Conservation (phyloP, 805 yeast species). For the Wickerhamiella sorbophila region DNA sequence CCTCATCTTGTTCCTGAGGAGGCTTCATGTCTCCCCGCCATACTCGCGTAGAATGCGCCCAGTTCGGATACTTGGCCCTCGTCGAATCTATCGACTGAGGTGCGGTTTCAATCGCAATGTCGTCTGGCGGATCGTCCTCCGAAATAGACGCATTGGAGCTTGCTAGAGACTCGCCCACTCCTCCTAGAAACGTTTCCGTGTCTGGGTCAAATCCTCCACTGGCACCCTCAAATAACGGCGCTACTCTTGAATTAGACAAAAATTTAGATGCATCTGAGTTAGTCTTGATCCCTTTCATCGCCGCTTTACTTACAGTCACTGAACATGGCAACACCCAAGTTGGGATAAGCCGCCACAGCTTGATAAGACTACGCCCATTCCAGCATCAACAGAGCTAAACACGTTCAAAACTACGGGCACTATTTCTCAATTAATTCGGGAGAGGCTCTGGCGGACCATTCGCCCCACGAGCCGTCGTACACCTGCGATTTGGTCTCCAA, state of each 20-base stretch:
- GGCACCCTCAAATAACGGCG: slow-evolving; percentile 19
- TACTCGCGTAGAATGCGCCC: neutral
- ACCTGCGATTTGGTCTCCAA: slow-evolving; percentile 37
- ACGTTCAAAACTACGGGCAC: too few species aligned
- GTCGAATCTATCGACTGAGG: neutral
- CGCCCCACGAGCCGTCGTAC: slow-evolving; percentile 58
- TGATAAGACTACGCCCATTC: too few species aligned
- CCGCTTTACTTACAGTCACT: slow-evolving; percentile 9
- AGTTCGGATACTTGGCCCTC: neutral
- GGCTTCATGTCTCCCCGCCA: slow-evolving; percentile 1
- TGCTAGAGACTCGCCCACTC: slow-evolving; percentile 9
- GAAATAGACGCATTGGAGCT: slow-evolving; percentile 1
- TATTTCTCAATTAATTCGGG: too few species aligned
- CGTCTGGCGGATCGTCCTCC: slow-evolving; percentile 21
- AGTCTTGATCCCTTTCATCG: neutral
- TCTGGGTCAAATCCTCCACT: slow-evolving; percentile 12
- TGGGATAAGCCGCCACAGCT: neutral
- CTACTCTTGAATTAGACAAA: slow-evolving; percentile 23
- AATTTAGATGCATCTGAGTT: slow-evolving; percentile 25
- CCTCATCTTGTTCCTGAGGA: neutral
- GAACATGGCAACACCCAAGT: slow-evolving; percentile 9
- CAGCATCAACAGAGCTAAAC: too few species aligned
- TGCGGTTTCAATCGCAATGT: slow-evolving; percentile 18
- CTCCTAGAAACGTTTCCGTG: slow-evolving; percentile 16
- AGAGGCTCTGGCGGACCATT: slow-evolving; percentile 52